A percentile compares a stretch with the other conserved stretches of the same genome.
These are phyloP conservation scores for Haplosporangium sp. DNA, from an alignment of 371 early-diverging fungal species.

Conservation along the genomic window DNA sequence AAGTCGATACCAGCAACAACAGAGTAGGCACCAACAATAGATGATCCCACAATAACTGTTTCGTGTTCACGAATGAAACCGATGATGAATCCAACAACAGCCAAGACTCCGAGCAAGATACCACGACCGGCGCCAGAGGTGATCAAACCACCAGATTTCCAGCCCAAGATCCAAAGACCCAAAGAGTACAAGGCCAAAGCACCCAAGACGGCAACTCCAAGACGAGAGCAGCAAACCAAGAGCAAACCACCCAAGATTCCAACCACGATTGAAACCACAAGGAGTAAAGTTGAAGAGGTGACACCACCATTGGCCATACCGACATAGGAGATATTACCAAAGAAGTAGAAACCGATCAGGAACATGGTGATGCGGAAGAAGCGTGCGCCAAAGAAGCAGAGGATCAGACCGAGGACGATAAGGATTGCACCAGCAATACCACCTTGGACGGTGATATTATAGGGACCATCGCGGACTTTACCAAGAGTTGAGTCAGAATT, in stretches of 20 bases:
- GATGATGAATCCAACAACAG: slow-evolving; percentile 65
- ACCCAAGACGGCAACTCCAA: slow-evolving; percentile 70
- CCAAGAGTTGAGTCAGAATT: slow-evolving; percentile 8
- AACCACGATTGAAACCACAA: slow-evolving; percentile 64
- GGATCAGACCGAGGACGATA: slow-evolving; percentile 70
- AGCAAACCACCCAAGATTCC: slow-evolving; percentile 71
- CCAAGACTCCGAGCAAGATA: slow-evolving; percentile 71
- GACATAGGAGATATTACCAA: slow-evolving; percentile 67
- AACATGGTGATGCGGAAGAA: slow-evolving; percentile 68
- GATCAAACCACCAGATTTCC: slow-evolving; percentile 67
- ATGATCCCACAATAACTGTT: slow-evolving; percentile 70
- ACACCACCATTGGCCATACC: slow-evolving; percentile 67
- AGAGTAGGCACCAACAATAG: slow-evolving; percentile 77
- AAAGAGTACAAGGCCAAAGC: slow-evolving; percentile 68
- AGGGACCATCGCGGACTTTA: slow-evolving; percentile 29
- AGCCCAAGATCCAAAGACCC: slow-evolving; percentile 72
- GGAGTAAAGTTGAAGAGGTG: slow-evolving; percentile 58
- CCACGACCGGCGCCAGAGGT: slow-evolving; percentile 67
- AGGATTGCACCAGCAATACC: slow-evolving; percentile 71
- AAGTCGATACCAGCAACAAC: slow-evolving; percentile 82
- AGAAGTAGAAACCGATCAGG: slow-evolving; percentile 69
- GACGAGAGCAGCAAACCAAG: slow-evolving; percentile 60
- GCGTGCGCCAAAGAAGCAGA: slow-evolving; percentile 72
- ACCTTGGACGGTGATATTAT: slow-evolving; percentile 63
- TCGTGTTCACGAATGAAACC: slow-evolving; percentile 68